Evolutionary conservation across 2,329 filamentous ascomycete genomes (phyloP), one percentile per base, ranked within the genome.

Genomic region (Colletotrichum sp.): DNA sequence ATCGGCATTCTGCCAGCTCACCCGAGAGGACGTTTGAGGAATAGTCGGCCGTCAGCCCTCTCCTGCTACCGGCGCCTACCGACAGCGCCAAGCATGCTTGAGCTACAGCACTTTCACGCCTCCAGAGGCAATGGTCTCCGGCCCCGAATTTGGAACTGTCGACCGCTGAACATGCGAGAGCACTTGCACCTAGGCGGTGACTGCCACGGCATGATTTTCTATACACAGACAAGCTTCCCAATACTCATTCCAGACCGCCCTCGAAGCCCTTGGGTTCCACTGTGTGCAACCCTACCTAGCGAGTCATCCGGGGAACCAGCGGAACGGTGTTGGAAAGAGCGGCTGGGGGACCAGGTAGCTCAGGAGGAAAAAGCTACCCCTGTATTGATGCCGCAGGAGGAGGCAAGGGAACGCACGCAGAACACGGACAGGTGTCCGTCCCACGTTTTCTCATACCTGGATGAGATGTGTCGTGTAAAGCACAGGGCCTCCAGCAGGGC

Each of bases 361-460:
- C 62, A 73, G 69, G 36, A 60, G 62, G 34, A 6, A 15, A 62
- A 34, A 71, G 60, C 28, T 68, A 68, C 36, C 72, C 68, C 39
- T 72, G 60, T 70, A 8, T 15, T 15, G 26, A 52, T 62, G 44
- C 21, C 32, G 26, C 30, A n/a, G 6, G 44, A 30, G 39, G 49
- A 34, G 60, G 15, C 59, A 59, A 60, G 34, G 64, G 16, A 39
- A n/a, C n/a, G 26, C n/a, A 21, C 24, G 24, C 44, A 49, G n/a
- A 69, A 34, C 24, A 21, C 64, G 36, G 71, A 75, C 26, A 75
- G 52, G 28, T 70, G 34, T 69, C 71, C 65, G 49, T 69, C 30
- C 74, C 74, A 76, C 60, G 74, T 76, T 76, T 75, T 63, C 30
- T 60, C 36, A 8, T 75, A 39, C 49, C 21, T 65, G 18, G 65